Evolutionary conservation across 225 moss, liverwort and hornwort genomes (phyloP), one percentile per base, ranked within the genome.

Genomic region (Bryum argenteum): DNA sequence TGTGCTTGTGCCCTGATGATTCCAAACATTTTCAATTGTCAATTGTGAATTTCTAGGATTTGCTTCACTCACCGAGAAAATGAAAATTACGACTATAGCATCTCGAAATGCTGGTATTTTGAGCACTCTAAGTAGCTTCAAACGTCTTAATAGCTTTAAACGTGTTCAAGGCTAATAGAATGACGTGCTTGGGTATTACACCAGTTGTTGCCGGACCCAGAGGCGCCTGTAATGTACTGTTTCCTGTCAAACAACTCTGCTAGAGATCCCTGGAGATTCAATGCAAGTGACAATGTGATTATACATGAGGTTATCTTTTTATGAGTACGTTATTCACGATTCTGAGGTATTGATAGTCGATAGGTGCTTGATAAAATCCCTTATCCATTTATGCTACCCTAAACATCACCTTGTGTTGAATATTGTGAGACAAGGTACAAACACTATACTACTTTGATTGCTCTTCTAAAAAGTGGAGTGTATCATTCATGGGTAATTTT

Each of bases 161-260:
- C 18, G 15, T 2, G 14, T 52, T 14, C n/a, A 54, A 24, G 10
- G 2, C 14, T 21, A n/a, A 21, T 39, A n/a, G 22, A 16, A 63
- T 47, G 52, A 54, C 28, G 28, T 28, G 28, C 28, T 28, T 28
- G 28, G 13, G 54, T 33, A 12, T 56, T 17, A 0, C 81, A 96
- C 96, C 96, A 97, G 33, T 97, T 97, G 64, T 97, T 97, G 18
- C 96, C 96, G 9, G 94, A 97, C 37, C 96, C 93, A 54, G 89
- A 92, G 42, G 67, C 83, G 63, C 90, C 87, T 47, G 88, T 82
- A 44, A 94, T 91, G 23, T 82, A 83, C 23, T 97, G 96, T 70
- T 86, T 94, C 24, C 75, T 83, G 61, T 93, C 88, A 77, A 94
- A 94, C 21, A 97, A 69, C 72, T 94, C 87, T 43, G 86, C 78